These are phyloP conservation scores for Senna siamea DNA, from an alignment of 306 rosid species.

Conservation along the genomic window DNA sequence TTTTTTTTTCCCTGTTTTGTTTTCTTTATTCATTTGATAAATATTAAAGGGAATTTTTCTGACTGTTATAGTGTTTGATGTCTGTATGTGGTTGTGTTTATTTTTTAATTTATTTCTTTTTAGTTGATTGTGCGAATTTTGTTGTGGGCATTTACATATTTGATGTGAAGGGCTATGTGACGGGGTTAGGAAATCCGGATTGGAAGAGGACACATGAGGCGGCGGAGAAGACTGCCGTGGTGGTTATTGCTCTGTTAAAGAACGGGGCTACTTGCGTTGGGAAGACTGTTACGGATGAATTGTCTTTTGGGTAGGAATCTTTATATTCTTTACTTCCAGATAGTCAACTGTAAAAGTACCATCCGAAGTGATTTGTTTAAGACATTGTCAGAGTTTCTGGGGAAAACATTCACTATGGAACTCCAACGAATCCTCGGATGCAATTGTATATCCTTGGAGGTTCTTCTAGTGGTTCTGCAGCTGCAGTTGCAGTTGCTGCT, in stretches of 20 bases:
- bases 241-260: slow-evolving; percentile 57
- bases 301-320: slow-evolving; percentile 64
- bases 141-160: slow-evolving; percentile 47
- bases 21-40: no score
- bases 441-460: slow-evolving; percentile 69
- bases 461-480: slow-evolving; percentile 74
- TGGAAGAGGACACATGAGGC: slow-evolving; percentile 69
- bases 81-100: not conserved
- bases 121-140: no score
- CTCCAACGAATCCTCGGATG: slow-evolving; percentile 63
- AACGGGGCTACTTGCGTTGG: slow-evolving; percentile 74
- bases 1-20: no score
- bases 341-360: not conserved
- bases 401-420: slow-evolving; percentile 70
- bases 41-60: no score
- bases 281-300: slow-evolving; percentile 75
- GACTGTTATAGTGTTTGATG: not conserved
- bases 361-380: slow-evolving; percentile 14
- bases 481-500: slow-evolving; percentile 83
- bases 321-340: not conserved
- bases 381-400: slow-evolving; percentile 65
- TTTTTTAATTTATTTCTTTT: not conserved
- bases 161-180: slow-evolving; percentile 67
- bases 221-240: slow-evolving; percentile 61
- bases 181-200: slow-evolving; percentile 78